Conservation (phyloP, 108 stramenopile species). For the Skeletonema potamos region DNA sequence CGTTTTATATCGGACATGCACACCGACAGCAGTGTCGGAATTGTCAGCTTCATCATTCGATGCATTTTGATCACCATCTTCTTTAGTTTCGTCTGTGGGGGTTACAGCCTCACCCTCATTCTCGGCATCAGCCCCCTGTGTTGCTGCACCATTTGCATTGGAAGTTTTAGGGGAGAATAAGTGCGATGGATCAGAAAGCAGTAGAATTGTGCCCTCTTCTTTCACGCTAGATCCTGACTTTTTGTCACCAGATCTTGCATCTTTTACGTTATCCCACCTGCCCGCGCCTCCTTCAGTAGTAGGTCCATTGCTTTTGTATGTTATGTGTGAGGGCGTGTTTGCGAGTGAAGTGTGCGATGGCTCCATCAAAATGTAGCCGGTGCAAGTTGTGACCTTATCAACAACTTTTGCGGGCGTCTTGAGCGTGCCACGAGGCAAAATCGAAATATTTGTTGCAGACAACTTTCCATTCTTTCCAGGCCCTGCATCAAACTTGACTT, state of each 20-base stretch:
- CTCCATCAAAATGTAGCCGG: constrained; percentile 72
- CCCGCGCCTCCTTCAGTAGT: constrained; percentile 21
- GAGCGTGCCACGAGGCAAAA: constrained; percentile 64
- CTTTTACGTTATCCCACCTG: constrained; percentile 59
- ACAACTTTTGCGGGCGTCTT: constrained; percentile 50
- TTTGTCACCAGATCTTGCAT: constrained; percentile 18
- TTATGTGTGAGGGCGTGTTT: constrained; percentile 46
- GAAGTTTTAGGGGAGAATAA: constrained; percentile 45
- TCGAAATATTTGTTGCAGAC: constrained; percentile 52
- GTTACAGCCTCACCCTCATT: neutral
- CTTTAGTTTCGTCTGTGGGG: neutral
- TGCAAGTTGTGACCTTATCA: constrained; percentile 55
- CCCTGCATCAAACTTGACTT: constrained; percentile 69
- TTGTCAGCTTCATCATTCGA: constrained; percentile 1
- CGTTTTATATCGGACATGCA: constrained; percentile 61
- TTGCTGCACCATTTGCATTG: neutral
- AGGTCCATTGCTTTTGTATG: constrained; percentile 16
- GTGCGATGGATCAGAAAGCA: constrained; percentile 65
- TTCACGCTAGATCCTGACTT: constrained; percentile 26
- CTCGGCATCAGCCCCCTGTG: neutral
- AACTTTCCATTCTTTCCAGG: constrained; percentile 68
- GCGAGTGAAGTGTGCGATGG: constrained; percentile 64
- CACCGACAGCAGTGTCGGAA: constrained; percentile 29
- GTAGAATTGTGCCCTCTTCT: constrained; percentile 66
- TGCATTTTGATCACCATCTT: constrained; percentile 1